Percentiles rank a stretch among this genome's conserved stretches.
These are phyloP conservation scores for Gentiana dahurica DNA, from an alignment of 257 asterid species.

Conservation along the genomic window DNA sequence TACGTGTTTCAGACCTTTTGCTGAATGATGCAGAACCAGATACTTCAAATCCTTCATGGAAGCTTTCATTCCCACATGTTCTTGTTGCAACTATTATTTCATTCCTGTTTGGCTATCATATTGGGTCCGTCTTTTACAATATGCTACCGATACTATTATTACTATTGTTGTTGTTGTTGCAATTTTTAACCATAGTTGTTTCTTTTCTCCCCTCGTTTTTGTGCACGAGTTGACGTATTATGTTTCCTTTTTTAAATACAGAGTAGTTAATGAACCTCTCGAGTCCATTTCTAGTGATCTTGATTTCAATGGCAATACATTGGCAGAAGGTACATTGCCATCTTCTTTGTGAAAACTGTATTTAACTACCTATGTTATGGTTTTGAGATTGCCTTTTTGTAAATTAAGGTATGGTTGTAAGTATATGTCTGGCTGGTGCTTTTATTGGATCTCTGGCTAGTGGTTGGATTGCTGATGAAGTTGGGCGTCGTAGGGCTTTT, in stretches of 20 bases:
- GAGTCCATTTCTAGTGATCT: constrained; percentile 83
- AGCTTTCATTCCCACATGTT: constrained; percentile 74
- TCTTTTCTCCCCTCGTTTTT: background rate
- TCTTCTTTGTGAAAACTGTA: background rate
- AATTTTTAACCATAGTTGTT: too few species aligned
- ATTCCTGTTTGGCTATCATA: constrained; percentile 90
- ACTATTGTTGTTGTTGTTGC: background rate
- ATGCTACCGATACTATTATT: too few species aligned
- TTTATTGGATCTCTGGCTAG: constrained; percentile 69
- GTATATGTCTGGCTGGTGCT: constrained; percentile 85
- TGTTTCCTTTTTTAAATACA: constrained; percentile 14
- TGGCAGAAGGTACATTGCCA: constrained; percentile 8
- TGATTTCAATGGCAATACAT: constrained; percentile 41
- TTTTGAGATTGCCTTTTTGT: constrained; percentile 6
- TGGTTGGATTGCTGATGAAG: constrained; percentile 85
- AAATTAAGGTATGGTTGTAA: constrained; percentile 78
- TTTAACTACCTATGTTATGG: constrained; percentile 4
- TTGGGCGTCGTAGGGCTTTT: constrained; percentile 84
- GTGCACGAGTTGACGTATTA: background rate
- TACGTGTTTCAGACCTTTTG: constrained; percentile 35
- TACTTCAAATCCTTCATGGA: constrained; percentile 67
- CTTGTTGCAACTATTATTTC: constrained; percentile 68
- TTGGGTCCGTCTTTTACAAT: constrained; percentile 36
- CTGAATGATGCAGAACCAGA: constrained; percentile 32
- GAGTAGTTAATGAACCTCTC: constrained; percentile 93